Evolutionary conservation across 2,329 filamentous ascomycete species (phyloP).

Genomic region (Cladosporium colombiae): DNA sequence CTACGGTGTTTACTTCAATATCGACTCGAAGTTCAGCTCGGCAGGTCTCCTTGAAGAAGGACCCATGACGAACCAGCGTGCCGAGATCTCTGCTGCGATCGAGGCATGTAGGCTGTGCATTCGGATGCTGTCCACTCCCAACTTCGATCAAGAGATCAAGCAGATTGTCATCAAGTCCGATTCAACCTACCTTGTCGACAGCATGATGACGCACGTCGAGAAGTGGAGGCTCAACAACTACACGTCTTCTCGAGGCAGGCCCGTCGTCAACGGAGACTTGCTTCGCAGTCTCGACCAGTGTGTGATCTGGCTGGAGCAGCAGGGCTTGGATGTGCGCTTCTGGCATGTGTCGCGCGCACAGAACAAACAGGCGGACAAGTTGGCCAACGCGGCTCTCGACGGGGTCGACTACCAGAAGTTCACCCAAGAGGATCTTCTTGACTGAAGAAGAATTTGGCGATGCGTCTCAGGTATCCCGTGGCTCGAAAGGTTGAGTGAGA

Average conservation of each 20-base stretch:
- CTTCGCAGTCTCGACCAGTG: constrained; percentile 28
- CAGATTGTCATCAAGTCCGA: constrained; percentile 35
- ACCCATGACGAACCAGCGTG: constrained; percentile 24
- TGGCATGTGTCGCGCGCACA: constrained; percentile 28
- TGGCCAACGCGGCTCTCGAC: constrained; percentile 19
- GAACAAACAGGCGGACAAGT: not conserved
- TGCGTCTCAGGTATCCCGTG: not conserved
- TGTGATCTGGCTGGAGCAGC: not conserved
- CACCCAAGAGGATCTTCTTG: not conserved
- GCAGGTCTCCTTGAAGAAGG: constrained; percentile 21
- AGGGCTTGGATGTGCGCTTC: constrained; percentile 30
- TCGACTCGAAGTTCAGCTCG: not conserved
- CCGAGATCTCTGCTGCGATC: constrained; percentile 28
- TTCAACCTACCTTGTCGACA: constrained; percentile 38
- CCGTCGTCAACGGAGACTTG: constrained; percentile 29
- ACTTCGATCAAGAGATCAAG: not conserved
- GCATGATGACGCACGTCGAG: constrained; percentile 35
- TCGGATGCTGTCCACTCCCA: constrained; percentile 16
- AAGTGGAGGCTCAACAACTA: constrained; percentile 38
- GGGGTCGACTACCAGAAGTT: constrained; percentile 32
- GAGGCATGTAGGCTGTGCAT: constrained; percentile 21
- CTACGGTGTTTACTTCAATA: constrained; percentile 28
- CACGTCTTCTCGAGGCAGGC: constrained; percentile 27
- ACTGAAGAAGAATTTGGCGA: not conserved
- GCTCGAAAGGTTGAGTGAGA: not conserved